Percentiles rank a stretch among this genome's conserved stretches.
phyloP scores from a whole-genome alignment of 2,329 filamentous ascomycete species.

The Madurella mycetomatis region DNA sequence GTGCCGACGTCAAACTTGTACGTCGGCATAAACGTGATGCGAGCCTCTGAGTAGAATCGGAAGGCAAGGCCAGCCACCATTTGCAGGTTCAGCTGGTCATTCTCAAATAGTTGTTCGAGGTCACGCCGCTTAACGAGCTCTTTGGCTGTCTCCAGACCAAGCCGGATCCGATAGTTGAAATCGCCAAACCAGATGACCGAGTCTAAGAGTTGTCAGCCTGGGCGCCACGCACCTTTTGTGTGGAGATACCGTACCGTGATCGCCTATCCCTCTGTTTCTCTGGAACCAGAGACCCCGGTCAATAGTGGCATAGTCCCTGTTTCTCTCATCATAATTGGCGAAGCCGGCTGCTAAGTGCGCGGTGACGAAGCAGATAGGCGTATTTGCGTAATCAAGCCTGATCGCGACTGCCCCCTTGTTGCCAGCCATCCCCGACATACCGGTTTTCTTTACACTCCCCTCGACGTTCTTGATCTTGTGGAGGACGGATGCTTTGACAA shows the following conservation, averaged over 20 bases:
- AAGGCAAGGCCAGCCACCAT: conserved; percentile 93
- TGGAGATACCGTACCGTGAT: conserved; percentile 59
- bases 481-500: conserved; percentile 74
- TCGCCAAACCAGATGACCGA: conserved; percentile 93
- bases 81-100: conserved; percentile 92
- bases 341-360: conserved; percentile 95
- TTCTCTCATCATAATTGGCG: conserved; percentile 92
- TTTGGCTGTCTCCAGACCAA: conserved; percentile 72
- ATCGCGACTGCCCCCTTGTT: conserved; percentile 98
- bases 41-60: conserved; percentile 84
- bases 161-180: conserved; percentile 95
- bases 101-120: conserved; percentile 76
- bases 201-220: conserved; percentile 38
- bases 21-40: conserved; percentile 84
- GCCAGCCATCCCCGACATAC: conserved; percentile 93
- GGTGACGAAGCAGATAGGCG: conserved; percentile 90
- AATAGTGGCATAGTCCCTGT: conserved; percentile 88
- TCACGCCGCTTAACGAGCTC: conserved; percentile 68
- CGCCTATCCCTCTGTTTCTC: conserved; percentile 81
- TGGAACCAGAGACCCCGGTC: conserved; percentile 85
- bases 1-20: conserved; percentile 93
- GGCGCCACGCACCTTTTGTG: neutral
- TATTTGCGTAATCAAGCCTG: conserved; percentile 89
- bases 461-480: conserved; percentile 92
- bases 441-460: conserved; percentile 88